These are phyloP conservation scores for Powellomyces hirtus DNA, from an alignment of 192 early-diverging fungal species.

Conservation along the genomic window DNA sequence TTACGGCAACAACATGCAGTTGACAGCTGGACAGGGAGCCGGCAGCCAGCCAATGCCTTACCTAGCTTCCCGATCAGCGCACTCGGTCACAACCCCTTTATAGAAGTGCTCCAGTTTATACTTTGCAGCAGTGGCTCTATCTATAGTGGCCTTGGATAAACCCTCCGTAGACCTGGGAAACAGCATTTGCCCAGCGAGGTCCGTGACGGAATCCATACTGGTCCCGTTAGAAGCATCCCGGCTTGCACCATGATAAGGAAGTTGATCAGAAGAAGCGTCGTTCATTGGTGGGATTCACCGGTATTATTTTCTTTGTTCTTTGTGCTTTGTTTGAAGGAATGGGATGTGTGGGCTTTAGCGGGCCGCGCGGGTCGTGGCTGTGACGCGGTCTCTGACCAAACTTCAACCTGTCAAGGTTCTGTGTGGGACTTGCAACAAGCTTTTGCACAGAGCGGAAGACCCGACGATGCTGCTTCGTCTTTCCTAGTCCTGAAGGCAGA, in stretches of 20 bases:
- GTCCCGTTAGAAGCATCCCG: too few species aligned
- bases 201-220: neutral
- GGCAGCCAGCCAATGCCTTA: neutral
- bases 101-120: constrained; percentile 92
- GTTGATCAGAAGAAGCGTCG: neutral
- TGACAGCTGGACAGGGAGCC: neutral
- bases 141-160: constrained; percentile 69
- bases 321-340: too few species aligned
- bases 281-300: too few species aligned
- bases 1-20: neutral
- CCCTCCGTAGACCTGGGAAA: constrained; percentile 23
- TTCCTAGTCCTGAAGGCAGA: too few species aligned
- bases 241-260: neutral
- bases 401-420: too few species aligned
- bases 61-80: constrained; percentile 68
- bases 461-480: too few species aligned
- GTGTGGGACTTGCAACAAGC: too few species aligned
- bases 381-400: too few species aligned
- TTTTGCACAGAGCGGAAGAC: too few species aligned
- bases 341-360: too few species aligned
- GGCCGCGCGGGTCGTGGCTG: too few species aligned
- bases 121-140: constrained; percentile 86
- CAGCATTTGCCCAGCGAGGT: constrained; percentile 5
- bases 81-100: constrained; percentile 82
- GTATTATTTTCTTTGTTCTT: too few species aligned